These are phyloP conservation scores for Didymella pinodella DNA, from an alignment of 2,329 filamentous ascomycete genomes.

Conservation along the genomic window DNA sequence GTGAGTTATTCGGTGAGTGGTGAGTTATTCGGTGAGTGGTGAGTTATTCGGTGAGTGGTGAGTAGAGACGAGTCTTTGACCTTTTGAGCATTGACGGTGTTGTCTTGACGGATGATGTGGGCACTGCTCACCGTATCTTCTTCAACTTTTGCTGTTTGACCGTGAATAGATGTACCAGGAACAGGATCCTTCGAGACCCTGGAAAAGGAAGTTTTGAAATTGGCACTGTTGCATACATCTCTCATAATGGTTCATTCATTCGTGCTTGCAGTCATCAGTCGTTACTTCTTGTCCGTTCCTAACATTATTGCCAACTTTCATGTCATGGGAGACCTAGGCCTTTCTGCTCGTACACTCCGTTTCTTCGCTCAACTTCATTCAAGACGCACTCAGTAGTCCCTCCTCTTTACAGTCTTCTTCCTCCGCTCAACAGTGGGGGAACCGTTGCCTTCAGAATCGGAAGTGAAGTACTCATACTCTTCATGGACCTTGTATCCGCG, in stretches of 20 bases:
- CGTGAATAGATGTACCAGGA: neutral
- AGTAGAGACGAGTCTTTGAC: too few species aligned
- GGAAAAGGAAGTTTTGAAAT: neutral
- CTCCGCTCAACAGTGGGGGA: slow-evolving; percentile 17
- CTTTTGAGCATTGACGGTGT: too few species aligned
- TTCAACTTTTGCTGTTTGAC: neutral
- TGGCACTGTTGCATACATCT: neutral
- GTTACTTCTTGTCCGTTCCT: neutral
- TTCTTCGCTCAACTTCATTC: neutral
- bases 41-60: neutral
- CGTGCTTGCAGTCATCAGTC: slow-evolving; percentile 1
- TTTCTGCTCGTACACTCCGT: neutral
- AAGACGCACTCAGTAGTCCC: slow-evolving; percentile 5
- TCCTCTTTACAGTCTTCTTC: slow-evolving; percentile 17
- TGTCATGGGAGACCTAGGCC: neutral
- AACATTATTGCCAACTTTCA: neutral
- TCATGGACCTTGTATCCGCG: slow-evolving; percentile 19
- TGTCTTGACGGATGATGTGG: too few species aligned
- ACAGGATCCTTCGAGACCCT: neutral
- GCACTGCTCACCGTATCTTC: too few species aligned
- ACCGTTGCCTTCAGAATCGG: slow-evolving; percentile 14
- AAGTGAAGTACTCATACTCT: slow-evolving; percentile 20
- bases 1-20: too few species aligned
- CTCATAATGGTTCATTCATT: slow-evolving; percentile 2
- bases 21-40: too few species aligned